A percentile compares a stretch with the other conserved stretches of the same genome.
Evolutionary conservation across 2,329 filamentous ascomycete genomes (phyloP).

Genomic region (Shiraia sp.): DNA sequence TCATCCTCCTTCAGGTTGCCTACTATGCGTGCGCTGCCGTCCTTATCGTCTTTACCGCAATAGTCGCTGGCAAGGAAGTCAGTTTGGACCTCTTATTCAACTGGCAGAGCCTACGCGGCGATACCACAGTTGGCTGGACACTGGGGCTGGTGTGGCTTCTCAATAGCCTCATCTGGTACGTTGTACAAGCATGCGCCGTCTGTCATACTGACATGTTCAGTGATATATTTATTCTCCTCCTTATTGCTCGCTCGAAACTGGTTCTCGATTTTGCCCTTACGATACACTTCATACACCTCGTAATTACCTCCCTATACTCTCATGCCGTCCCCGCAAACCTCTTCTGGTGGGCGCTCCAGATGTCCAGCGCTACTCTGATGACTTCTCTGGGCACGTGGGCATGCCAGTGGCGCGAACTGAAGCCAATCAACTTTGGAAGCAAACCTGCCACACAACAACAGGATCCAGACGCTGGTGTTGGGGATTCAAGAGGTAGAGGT

Average conservation of each 20-base stretch:
- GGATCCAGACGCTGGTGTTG: slow-evolving; percentile 40
- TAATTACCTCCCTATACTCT: slow-evolving; percentile 78
- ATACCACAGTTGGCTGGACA: slow-evolving; percentile 72
- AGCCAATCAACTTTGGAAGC: slow-evolving; percentile 84
- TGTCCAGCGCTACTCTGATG: slow-evolving; percentile 65
- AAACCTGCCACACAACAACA: slow-evolving; percentile 36
- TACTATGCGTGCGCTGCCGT: slow-evolving; percentile 66
- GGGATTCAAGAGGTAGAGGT: slow-evolving; percentile 45
- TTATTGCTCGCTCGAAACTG: slow-evolving; percentile 88
- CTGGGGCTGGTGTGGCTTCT: slow-evolving; percentile 69
- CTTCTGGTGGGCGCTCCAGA: slow-evolving; percentile 83
- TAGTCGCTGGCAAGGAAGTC: slow-evolving; percentile 66
- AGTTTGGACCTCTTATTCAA: slow-evolving; percentile 62
- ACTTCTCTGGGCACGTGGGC: slow-evolving; percentile 81
- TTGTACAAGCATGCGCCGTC: slow-evolving; percentile 8
- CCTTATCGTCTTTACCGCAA: slow-evolving; percentile 68
- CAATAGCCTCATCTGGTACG: slow-evolving; percentile 66
- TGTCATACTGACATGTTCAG: slow-evolving; percentile 52
- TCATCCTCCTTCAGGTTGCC: slow-evolving; percentile 64
- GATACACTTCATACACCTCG: slow-evolving; percentile 79
- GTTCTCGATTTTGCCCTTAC: slow-evolving; percentile 94
- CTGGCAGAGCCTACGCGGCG: slow-evolving; percentile 67
- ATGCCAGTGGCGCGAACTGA: slow-evolving; percentile 86
- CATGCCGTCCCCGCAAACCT: slow-evolving; percentile 73
- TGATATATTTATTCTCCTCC: slow-evolving; percentile 77